Conservation (phyloP, 1,139 yeast genomes). For the Taphrina populina region DNA sequence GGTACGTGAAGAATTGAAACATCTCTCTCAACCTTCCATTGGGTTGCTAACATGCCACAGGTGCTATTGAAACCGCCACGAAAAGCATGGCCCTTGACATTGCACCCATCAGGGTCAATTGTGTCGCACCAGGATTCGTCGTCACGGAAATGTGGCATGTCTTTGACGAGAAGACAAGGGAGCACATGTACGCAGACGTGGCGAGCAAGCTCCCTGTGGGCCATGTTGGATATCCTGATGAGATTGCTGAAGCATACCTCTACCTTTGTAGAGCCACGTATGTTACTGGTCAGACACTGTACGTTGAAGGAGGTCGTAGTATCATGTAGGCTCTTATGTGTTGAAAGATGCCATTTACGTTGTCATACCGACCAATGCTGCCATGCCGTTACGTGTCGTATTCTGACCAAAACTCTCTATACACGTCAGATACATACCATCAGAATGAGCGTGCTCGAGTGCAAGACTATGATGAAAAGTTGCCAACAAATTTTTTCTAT, state of each 20-base stretch:
- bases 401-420: no score
- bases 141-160: conserved; percentile 67
- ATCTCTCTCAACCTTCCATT: no score
- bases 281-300: conserved; percentile 1
- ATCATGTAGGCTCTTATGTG: no score
- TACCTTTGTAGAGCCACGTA: background rate
- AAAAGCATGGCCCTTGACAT: conserved; percentile 72
- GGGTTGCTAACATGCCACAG: background rate
- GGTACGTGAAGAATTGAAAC: background rate
- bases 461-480: no score
- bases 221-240: conserved; percentile 1
- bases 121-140: conserved; percentile 85
- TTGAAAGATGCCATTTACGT: no score
- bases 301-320: conserved; percentile 6
- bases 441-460: no score
- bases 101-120: conserved; percentile 74
- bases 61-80: conserved; percentile 9
- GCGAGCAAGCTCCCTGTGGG: background rate
- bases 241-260: conserved; percentile 8
- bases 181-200: conserved; percentile 35
- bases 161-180: conserved; percentile 55
- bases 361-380: no score
- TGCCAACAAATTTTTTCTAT: background rate
- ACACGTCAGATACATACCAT: no score
- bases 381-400: no score